A percentile compares a stretch with the other conserved stretches of the same genome.
Conservation (phyloP, 2,329 filamentous ascomycete genomes). For the Diaporthe sp. region DNA sequence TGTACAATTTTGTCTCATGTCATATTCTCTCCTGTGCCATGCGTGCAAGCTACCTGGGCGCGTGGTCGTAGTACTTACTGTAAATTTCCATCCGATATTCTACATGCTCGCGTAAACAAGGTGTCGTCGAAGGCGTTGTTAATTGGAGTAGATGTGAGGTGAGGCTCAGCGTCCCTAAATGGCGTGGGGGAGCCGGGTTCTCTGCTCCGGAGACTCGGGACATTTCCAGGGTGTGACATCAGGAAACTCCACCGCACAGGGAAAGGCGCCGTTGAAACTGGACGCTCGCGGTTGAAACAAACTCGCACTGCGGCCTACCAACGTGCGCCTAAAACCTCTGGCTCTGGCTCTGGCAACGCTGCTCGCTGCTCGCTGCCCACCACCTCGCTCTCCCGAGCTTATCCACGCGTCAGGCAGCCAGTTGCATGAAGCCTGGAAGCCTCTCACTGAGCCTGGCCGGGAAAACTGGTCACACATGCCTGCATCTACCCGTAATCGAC, state of each 20-base stretch:
- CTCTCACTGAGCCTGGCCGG: too few species aligned
- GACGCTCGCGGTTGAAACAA: constrained; percentile 22
- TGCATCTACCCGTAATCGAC: constrained; percentile 10
- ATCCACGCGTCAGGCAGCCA: neutral
- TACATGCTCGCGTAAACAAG: neutral
- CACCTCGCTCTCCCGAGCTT: neutral
- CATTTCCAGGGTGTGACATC: constrained; percentile 23
- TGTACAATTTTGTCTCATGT: neutral
- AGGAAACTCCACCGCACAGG: constrained; percentile 25
- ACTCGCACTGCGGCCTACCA: neutral
- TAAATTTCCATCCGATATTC: neutral
- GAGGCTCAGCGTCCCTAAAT: neutral
- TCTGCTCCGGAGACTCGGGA: constrained; percentile 27
- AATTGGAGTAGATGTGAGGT: neutral
- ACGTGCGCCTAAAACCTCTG: neutral
- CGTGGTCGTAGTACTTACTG: neutral
- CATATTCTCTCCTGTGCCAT: neutral
- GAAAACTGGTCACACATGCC: neutral
- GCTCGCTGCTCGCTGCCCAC: neutral
- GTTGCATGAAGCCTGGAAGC: neutral
- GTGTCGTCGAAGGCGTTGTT: neutral
- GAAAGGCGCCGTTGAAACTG: constrained; percentile 17
- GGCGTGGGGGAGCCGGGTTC: constrained; percentile 23
- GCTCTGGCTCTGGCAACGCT: neutral
- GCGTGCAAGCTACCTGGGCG: too few species aligned